phyloP scores from a whole-genome alignment of 1,284 basidiomycete genomes.

The Abortiporus biennis region DNA sequence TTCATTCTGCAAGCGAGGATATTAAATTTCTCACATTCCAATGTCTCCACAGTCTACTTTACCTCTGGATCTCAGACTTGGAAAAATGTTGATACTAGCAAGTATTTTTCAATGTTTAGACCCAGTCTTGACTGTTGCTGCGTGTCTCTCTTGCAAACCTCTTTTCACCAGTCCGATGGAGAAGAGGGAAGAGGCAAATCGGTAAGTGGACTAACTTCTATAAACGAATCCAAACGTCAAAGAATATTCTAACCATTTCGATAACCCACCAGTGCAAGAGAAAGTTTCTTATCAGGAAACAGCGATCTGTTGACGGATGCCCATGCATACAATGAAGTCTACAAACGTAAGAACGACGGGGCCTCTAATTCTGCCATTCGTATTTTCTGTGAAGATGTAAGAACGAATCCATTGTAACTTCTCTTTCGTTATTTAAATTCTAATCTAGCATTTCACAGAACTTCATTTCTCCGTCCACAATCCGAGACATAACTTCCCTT shows the following conservation, averaged over 20 bases:
- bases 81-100: conserved; percentile 88
- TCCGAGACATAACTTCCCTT: conserved; percentile 81
- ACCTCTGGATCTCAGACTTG: conserved; percentile 86
- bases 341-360: conserved; percentile 44
- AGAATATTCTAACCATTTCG: neutral
- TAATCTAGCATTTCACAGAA: conserved; percentile 40
- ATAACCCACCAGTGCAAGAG: conserved; percentile 47
- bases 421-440: neutral
- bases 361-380: conserved; percentile 43
- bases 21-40: conserved; percentile 6
- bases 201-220: conserved; percentile 33
- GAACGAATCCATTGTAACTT: conserved; percentile 12
- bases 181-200: conserved; percentile 73
- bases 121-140: conserved; percentile 75
- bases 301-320: conserved; percentile 87
- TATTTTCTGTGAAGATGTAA: conserved; percentile 74
- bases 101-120: conserved; percentile 78
- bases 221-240: neutral
- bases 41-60: conserved; percentile 56
- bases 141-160: conserved; percentile 84
- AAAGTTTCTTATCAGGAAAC: conserved; percentile 62
- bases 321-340: conserved; percentile 69
- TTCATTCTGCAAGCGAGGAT: neutral
- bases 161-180: conserved; percentile 81
- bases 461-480: conserved; percentile 72